These are phyloP conservation scores for Hansenula anomala DNA, from an alignment of 1,139 yeast genomes.

Conservation along the genomic window DNA sequence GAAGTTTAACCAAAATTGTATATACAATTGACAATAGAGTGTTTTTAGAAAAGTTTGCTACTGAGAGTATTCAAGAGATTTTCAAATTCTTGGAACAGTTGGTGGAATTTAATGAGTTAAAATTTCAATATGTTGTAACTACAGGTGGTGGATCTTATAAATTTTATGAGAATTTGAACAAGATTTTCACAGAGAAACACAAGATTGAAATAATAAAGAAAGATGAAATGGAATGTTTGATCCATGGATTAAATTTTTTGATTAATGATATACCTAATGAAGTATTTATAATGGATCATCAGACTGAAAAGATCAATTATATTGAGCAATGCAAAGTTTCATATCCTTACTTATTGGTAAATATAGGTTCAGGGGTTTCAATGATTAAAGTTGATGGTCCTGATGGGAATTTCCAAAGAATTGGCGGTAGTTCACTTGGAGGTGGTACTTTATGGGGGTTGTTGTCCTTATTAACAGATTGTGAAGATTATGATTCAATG, in stretches of 20 bases:
- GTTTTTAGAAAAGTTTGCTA: conserved; percentile 78
- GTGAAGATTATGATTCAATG: conserved; percentile 87
- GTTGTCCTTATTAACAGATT: conserved; percentile 76
- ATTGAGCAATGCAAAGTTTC: conserved; percentile 21
- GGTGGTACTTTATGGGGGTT: conserved; percentile 97
- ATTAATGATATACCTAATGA: conserved; percentile 82
- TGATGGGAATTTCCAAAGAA: conserved; percentile 56
- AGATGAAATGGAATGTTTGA: conserved; percentile 90
- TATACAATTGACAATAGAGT: conserved; percentile 77
- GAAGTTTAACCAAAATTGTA: conserved; percentile 81
- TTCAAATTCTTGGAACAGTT: conserved; percentile 38
- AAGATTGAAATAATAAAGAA: conserved; percentile 31
- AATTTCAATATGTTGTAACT: conserved; percentile 45
- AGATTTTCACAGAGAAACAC: conserved; percentile 30
- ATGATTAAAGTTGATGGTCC: conserved; percentile 81
- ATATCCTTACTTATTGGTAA: conserved; percentile 75
- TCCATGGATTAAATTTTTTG: conserved; percentile 81
- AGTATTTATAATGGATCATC: conserved; percentile 43
- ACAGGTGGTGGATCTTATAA: conserved; percentile 96
- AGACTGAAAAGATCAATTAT: background rate
- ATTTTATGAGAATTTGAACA: conserved; percentile 55
- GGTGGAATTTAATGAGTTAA: conserved; percentile 16
- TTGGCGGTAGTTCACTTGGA: conserved; percentile 94
- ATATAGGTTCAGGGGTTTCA: conserved; percentile 92
- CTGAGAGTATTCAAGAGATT: conserved; percentile 68